Percentiles rank a stretch among this genome's conserved stretches.
Conservation (phyloP, 768 basidiomycete genomes). For the Mycena galericulata region DNA sequence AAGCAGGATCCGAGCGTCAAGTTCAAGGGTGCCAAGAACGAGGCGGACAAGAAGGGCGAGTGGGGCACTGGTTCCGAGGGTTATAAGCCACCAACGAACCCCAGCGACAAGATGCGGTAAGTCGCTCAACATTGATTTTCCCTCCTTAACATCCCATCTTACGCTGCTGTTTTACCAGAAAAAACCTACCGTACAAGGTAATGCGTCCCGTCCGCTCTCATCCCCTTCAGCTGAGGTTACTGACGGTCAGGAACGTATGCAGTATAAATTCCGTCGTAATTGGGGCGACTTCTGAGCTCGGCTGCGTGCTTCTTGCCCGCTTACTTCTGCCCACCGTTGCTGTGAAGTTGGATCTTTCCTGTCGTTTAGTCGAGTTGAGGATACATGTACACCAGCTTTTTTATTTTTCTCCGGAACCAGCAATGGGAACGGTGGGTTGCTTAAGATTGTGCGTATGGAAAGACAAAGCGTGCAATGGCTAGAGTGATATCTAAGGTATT, state of each 20-base stretch:
- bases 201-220: conserved; percentile 21
- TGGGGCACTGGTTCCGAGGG: conserved; percentile 82
- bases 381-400: conserved; percentile 27
- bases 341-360: conserved; percentile 6
- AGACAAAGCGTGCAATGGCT: neutral
- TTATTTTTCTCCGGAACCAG: conserved; percentile 1
- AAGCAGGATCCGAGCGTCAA: conserved; percentile 75
- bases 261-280: conserved; percentile 91
- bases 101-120: conserved; percentile 81
- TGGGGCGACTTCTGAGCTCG: conserved; percentile 85
- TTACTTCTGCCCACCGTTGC: conserved; percentile 25
- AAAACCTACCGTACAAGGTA: conserved; percentile 93
- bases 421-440: neutral
- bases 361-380: conserved; percentile 13
- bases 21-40: conserved; percentile 66
- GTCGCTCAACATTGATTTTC: conserved; percentile 34
- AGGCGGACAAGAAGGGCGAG: conserved; percentile 66
- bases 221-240: conserved; percentile 45
- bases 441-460: neutral
- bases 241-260: conserved; percentile 70
- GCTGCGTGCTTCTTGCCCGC: neutral
- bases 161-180: conserved; percentile 54
- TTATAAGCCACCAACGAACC: conserved; percentile 77
- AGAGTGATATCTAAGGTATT: neutral
- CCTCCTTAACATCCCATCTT: conserved; percentile 2